Base-by-base conservation (phyloP, 1,139 yeast genomes). In the Hansenula sp. region DNA sequence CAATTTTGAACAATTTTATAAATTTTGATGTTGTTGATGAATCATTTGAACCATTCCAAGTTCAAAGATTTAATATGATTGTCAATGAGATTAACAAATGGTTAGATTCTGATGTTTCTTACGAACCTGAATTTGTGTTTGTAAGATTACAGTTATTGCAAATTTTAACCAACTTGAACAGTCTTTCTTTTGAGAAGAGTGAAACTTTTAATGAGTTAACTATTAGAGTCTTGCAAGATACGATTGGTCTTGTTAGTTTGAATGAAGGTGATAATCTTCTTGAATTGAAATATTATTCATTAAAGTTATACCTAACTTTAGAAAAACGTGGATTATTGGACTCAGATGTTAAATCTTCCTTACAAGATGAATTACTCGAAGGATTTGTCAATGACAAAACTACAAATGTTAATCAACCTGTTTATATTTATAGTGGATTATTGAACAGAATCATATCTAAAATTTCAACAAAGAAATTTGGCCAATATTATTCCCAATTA, bases 91-190 rank as follows among this genome's bases (percentile, higher is more conserved):
- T 85, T 4, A 57, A 64, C 6, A 59, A 60, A 22, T 82, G 87
- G 85, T 55, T 82, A 22, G 86, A 80, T 28, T 69, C 80, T 17
- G 85, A 79, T 24, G 53, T 70, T 34, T 77, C 84, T 1, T 83
- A 76, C 57, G 88, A 81, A 22, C 62, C 66, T 0, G 70, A 64
- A 10, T 84, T 82, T 46, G 52, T 65, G 14, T 57, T 66, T 6
- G 57, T 79, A 34, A 69, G 94, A 53, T 59, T 77, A 21, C 76
- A 71, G 35, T 52, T 83, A 24, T 59, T 79, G 10, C 69, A 69
- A 36, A 71, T 84, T 40, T 65, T 81, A 28, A 47, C 52, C 7
- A 63, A 41, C 8, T 37, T 66, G 24, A 44, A 43, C 27, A 30
- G 34, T 3, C 36, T 56, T 14, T 36, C 45, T 2, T 53, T 53